Base-by-base conservation (phyloP, 2,329 filamentous ascomycete genomes). In the Phyllosticta paracitricarpa region DNA sequence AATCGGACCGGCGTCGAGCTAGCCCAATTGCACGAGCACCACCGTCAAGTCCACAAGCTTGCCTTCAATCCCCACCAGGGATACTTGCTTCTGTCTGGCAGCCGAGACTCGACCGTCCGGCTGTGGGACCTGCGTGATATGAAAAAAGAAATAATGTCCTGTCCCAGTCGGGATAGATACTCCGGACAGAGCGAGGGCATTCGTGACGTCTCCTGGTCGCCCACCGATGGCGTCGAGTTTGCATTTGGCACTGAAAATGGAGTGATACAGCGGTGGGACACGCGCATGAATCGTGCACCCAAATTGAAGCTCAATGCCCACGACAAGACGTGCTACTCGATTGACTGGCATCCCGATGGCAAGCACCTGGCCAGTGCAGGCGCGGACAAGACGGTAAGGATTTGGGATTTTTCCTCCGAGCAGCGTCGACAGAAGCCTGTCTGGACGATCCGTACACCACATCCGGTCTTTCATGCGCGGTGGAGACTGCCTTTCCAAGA, bases 341-440 rank as follows among this genome's bases (percentile, higher is more conserved):
- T 87, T 40, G 84, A 87, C 69, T 87, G 84, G 84, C 84, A 87
- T 68, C 84, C 84, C 1, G 84, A 87, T 66, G 84, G 84, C 6
- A 85, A 82, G 67, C 83, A 87, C 69, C 74, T 87, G 9, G 78
- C 83, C 59, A 86, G 83, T 65, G 83, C 82, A n/a, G 79, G 84
- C 58, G 77, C 80, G 24, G 84, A 87, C 69, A 82, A 81, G 62
- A 82, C 82, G 30, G 79, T 87, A 64, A 83, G 83, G 68, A 79
- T 87, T 28, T 87, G 84, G 83, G 83, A 87, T 69, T 82, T 86
- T 61, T 82, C 82, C 3, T 73, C 77, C 2, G 77, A 80, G 60
- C 79, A 79, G 61, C 77, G 82, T 64, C 79, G 81, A 63, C 82
- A 84, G 68, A 86, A 86, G 70, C 77, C 83, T 54, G 75, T 76